Conservation (phyloP, 192 early-diverging fungal genomes). For the Coemansia sp. region DNA sequence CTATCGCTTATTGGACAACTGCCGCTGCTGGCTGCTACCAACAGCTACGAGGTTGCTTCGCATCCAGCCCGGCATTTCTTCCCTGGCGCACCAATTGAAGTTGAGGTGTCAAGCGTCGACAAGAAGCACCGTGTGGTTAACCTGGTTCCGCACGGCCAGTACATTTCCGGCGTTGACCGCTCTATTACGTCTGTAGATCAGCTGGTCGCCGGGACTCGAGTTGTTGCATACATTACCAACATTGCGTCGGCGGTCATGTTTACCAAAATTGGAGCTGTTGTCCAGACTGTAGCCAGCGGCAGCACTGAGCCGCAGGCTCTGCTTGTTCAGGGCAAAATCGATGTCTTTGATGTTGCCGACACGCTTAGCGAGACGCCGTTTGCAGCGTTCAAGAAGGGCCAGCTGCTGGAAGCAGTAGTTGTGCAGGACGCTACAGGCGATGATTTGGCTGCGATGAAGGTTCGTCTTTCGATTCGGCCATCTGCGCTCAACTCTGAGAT, state of each 20-base stretch:
- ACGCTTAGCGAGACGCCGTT: conserved; percentile 38
- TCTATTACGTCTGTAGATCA: conserved; percentile 43
- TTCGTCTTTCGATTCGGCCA: conserved; percentile 65
- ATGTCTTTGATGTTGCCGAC: conserved; percentile 62
- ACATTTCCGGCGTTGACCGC: conserved; percentile 53
- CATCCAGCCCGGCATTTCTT: conserved; percentile 27
- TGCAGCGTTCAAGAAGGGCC: conserved; percentile 17
- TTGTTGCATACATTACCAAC: conserved; percentile 58
- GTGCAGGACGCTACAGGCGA: conserved; percentile 6
- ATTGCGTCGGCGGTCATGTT: conserved; percentile 56
- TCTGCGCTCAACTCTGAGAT: conserved; percentile 54
- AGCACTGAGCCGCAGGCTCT: neutral
- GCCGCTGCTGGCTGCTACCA: conserved; percentile 26
- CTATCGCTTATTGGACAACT: conserved; percentile 25
- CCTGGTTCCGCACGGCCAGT: conserved; percentile 50
- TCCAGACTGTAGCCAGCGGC: neutral
- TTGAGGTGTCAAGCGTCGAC: conserved; percentile 34
- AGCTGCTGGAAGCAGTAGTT: conserved; percentile 28
- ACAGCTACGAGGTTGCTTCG: conserved; percentile 19
- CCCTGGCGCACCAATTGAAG: conserved; percentile 40
- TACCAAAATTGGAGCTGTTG: conserved; percentile 52
- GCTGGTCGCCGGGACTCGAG: conserved; percentile 57
- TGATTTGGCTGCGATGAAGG: conserved; percentile 42
- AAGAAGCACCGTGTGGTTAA: conserved; percentile 14
- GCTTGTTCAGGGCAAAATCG: conserved; percentile 60